These are phyloP conservation scores for Cochlearia excelsa DNA, from an alignment of 345 rosid species.

Conservation along the genomic window DNA sequence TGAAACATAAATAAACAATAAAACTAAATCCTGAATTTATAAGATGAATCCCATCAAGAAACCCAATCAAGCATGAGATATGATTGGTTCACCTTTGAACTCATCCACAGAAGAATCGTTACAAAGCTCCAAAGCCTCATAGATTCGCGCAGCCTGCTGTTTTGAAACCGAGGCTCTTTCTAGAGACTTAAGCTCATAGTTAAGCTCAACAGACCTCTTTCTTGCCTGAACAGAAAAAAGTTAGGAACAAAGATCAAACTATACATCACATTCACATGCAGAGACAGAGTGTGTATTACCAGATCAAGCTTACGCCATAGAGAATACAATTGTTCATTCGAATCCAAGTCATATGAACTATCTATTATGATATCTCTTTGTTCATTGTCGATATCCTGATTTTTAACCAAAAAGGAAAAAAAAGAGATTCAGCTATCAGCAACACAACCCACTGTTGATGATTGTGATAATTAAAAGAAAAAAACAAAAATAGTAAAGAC, in stretches of 20 bases:
- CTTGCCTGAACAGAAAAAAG: constrained; percentile 39
- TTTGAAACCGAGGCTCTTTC: constrained; percentile 51
- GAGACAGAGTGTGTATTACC: constrained; percentile 45
- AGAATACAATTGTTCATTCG: constrained; percentile 62
- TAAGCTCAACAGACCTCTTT: constrained; percentile 61
- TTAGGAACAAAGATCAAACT: not conserved
- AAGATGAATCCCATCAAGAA: constrained; percentile 6
- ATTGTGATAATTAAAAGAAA: not conserved
- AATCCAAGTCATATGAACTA: constrained; percentile 44
- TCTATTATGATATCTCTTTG: constrained; percentile 29
- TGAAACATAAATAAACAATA: too few relatives aligned
- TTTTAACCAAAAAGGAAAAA: not conserved
- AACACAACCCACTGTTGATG: too few relatives aligned
- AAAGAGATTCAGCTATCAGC: constrained; percentile 11
- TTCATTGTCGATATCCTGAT: constrained; percentile 37
- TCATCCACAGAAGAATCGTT: constrained; percentile 46
- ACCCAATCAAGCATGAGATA: constrained; percentile 9
- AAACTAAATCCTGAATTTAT: not conserved
- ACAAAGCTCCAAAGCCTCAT: constrained; percentile 51
- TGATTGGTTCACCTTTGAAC: constrained; percentile 54
- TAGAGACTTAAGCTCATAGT: constrained; percentile 52
- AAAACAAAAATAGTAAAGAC: not conserved
- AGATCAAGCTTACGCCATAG: constrained; percentile 55
- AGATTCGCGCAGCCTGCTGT: constrained; percentile 46
- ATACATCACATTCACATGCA: not conserved